Evolutionary conservation across 1,139 yeast genomes (phyloP), one percentile per base, ranked within the genome.

Genomic region (Yamadazyma triangularis): DNA sequence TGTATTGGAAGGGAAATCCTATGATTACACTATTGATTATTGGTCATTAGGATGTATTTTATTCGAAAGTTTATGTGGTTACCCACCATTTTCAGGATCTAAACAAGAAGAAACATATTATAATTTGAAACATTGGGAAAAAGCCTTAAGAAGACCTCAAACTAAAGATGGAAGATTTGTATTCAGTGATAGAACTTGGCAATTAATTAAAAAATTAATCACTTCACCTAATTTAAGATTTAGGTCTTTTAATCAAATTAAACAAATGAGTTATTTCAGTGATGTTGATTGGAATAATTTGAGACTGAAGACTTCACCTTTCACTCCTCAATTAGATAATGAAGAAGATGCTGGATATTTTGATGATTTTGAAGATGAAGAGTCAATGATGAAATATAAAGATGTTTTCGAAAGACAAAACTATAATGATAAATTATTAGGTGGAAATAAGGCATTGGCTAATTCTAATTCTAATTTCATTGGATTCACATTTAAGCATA

Each of bases 321-420:
- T 93, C 57, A 85, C 93, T 18, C 99, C 99, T 2, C 96, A 93
- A 51, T 70, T 93, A 41, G 97, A 91, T 52, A 85, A 88, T 39
- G 98, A 93, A 51, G 93, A 89, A 41, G 99, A 93, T 61, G 97
- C 97, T 1, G 99, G 98, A 1, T 93, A 93, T 61, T 93, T 93
- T 56, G 99, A 93, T 59, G 98, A 93, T 56, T 93, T 93, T 54
- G 88, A 86, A 40, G 93, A 87, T 56, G 97, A 89, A 50, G 89
- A 85, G 34, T 95, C 93, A 57, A 89, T 93, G 97, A 89, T 91
- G 45, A 89, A 91, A 59, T 93, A 93, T 62, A 91, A 93, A 49
- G 98, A 93, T 51, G 98, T 93, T 13, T 82, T 88, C 69, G 89
- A 87, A 44, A 81, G 93, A 59, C 87, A 83, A 50, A 85, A 77